Evolutionary conservation across 306 rosid genomes (phyloP).

Genomic region (Vachellia collinsii): DNA sequence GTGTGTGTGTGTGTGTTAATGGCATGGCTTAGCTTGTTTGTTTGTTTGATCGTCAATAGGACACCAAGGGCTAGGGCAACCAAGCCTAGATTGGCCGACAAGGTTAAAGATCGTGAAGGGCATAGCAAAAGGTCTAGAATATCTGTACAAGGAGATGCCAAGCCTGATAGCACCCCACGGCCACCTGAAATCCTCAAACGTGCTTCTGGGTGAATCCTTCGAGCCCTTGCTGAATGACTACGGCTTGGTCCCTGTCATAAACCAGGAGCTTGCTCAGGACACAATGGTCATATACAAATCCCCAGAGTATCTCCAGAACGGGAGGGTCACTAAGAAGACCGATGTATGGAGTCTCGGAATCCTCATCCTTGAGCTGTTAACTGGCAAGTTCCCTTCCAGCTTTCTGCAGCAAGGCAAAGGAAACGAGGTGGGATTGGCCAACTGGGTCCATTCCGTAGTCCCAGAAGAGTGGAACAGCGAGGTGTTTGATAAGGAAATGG

Average conservation of each 20-base stretch:
- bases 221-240: too few species aligned
- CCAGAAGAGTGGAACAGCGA: slow-evolving; percentile 55
- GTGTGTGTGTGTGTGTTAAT: too few species aligned
- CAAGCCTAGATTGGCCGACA: too few species aligned
- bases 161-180: too few species aligned
- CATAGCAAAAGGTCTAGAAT: too few species aligned
- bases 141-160: too few species aligned
- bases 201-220: too few species aligned
- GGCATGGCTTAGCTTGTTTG: too few species aligned
- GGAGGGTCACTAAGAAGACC: slow-evolving; percentile 81
- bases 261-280: slow-evolving; percentile 73
- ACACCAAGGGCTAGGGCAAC: too few species aligned
- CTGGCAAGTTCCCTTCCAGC: slow-evolving; percentile 54
- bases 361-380: slow-evolving; percentile 67
- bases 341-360: slow-evolving; percentile 89
- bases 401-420: slow-evolving; percentile 43
- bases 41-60: too few species aligned
- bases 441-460: slow-evolving; percentile 57
- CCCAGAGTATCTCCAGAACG: slow-evolving; percentile 67
- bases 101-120: too few species aligned
- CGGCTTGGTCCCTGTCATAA: slow-evolving; percentile 64
- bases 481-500: slow-evolving; percentile 73
- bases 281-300: slow-evolving; percentile 74
- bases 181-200: too few species aligned
- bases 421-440: slow-evolving; percentile 59